A percentile compares a stretch with the other conserved stretches of the same genome.
Evolutionary conservation across 208 protist species (phyloP).

Genomic region (Trichomonas tenax): DNA sequence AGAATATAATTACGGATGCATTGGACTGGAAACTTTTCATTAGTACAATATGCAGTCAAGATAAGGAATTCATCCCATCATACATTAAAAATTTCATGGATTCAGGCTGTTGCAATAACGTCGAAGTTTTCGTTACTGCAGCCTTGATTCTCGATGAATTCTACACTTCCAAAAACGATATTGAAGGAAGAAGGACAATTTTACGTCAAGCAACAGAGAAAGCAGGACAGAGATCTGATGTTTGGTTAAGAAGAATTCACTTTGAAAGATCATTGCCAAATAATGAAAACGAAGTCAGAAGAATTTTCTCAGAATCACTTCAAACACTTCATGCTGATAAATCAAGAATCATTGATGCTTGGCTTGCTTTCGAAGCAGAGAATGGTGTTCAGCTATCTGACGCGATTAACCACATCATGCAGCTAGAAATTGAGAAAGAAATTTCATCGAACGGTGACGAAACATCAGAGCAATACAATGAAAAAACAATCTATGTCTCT

Average conservation of each 20-base stretch:
- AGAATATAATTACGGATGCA: not conserved
- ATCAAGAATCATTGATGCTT: not conserved
- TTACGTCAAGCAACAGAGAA: not conserved
- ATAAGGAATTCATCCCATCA: not conserved
- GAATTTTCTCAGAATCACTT: not conserved
- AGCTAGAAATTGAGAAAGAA: not conserved
- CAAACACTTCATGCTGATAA: not conserved
- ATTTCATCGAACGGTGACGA: not conserved
- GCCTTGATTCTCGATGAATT: not conserved
- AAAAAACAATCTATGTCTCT: not conserved
- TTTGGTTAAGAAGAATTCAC: not conserved
- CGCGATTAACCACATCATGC: not conserved
- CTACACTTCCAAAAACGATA: not conserved
- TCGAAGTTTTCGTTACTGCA: not conserved
- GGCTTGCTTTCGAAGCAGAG: not conserved
- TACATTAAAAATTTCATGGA: not conserved
- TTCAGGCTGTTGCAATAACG: not conserved
- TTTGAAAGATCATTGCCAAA: not conserved
- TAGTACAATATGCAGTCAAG: not conserved
- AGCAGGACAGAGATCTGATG: not conserved
- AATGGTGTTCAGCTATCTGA: not conserved
- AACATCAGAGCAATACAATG: not conserved
- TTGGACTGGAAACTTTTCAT: not conserved
- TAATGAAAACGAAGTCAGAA: not conserved
- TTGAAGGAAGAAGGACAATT: not conserved